These are phyloP conservation scores for Starmerella floricola DNA, from an alignment of 805 yeast species.

Conservation along the genomic window DNA sequence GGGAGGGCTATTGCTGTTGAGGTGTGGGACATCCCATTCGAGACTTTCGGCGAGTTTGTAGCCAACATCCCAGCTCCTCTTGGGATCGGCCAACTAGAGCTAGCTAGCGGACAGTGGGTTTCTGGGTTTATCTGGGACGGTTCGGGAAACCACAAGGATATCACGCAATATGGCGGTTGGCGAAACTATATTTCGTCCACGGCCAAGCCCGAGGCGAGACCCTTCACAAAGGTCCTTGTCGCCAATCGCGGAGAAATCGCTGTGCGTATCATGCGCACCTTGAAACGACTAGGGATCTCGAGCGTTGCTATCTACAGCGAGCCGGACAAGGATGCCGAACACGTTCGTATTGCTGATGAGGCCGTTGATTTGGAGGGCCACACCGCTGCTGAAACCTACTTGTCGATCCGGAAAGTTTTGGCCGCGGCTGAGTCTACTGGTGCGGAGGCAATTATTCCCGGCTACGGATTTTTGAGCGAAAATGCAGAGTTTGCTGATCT, in stretches of 20 bases:
- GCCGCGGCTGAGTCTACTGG: slow-evolving; percentile 71
- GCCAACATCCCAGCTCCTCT: slow-evolving; percentile 86
- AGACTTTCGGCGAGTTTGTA: slow-evolving; percentile 69
- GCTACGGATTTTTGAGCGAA: slow-evolving; percentile 92
- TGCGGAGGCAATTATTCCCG: slow-evolving; percentile 95
- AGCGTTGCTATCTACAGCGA: slow-evolving; percentile 86
- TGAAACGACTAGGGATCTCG: slow-evolving; percentile 64
- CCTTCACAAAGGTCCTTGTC: slow-evolving; percentile 74
- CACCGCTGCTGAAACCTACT: slow-evolving; percentile 83
- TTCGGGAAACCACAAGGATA: slow-evolving; percentile 52
- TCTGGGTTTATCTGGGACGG: slow-evolving; percentile 95
- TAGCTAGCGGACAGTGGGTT: slow-evolving; percentile 68
- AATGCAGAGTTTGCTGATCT: slow-evolving; percentile 92
- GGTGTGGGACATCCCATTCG: slow-evolving; percentile 69
- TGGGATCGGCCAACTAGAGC: slow-evolving; percentile 88
- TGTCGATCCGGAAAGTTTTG: slow-evolving; percentile 72
- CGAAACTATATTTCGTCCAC: slow-evolving; percentile 39
- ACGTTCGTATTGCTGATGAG: slow-evolving; percentile 71
- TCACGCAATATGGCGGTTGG: slow-evolving; percentile 87
- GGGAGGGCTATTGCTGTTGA: slow-evolving; percentile 53
- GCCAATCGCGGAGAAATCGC: slow-evolving; percentile 98
- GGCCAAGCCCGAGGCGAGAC: slow-evolving; percentile 35
- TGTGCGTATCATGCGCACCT: slow-evolving; percentile 79
- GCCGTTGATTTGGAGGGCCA: slow-evolving; percentile 68
- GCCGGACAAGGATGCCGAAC: slow-evolving; percentile 78